These are phyloP conservation scores for Leccinum broughii DNA, from an alignment of 768 basidiomycete genomes.

Conservation along the genomic window DNA sequence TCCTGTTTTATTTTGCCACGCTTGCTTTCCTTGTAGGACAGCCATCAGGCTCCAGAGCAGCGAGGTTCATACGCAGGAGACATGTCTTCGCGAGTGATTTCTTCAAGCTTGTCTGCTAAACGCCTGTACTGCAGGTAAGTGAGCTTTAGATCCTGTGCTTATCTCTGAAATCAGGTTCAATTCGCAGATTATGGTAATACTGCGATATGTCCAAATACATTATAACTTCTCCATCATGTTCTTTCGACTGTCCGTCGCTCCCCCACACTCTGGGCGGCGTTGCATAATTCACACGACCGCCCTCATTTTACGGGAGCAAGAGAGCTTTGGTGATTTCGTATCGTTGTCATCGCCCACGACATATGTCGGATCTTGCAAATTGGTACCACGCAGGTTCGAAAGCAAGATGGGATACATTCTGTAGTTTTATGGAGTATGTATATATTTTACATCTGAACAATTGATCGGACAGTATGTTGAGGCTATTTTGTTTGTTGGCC, in stretches of 20 bases:
- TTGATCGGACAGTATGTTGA: not conserved
- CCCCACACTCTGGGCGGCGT: slow-evolving; percentile 96
- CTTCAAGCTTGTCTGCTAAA: not conserved
- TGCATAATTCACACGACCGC: slow-evolving; percentile 65
- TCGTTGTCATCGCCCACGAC: slow-evolving; percentile 34
- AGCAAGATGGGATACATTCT: slow-evolving; percentile 35
- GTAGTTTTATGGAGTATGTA: not conserved
- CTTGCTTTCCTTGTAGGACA: slow-evolving; percentile 31
- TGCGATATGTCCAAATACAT: slow-evolving; percentile 7
- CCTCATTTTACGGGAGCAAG: slow-evolving; percentile 98
- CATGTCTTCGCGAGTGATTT: slow-evolving; percentile 22
- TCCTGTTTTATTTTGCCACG: slow-evolving; percentile 43
- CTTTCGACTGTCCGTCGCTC: slow-evolving; percentile 50
- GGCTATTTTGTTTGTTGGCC: slow-evolving; percentile 67
- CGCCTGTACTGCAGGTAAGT: slow-evolving; percentile 21
- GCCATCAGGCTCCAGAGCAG: slow-evolving; percentile 32
- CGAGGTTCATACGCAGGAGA: slow-evolving; percentile 56
- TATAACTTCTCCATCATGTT: not conserved
- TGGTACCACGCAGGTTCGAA: slow-evolving; percentile 34
- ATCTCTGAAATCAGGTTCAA: not conserved
- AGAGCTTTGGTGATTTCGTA: slow-evolving; percentile 36
- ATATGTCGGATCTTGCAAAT: slow-evolving; percentile 36
- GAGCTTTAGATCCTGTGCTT: not conserved
- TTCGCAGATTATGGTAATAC: not conserved
- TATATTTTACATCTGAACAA: not conserved